A percentile compares a stretch with the other conserved stretches of the same genome.
Evolutionary conservation across 2,329 filamentous ascomycete species (phyloP).

Genomic region (Metarhizium guizhouense): DNA sequence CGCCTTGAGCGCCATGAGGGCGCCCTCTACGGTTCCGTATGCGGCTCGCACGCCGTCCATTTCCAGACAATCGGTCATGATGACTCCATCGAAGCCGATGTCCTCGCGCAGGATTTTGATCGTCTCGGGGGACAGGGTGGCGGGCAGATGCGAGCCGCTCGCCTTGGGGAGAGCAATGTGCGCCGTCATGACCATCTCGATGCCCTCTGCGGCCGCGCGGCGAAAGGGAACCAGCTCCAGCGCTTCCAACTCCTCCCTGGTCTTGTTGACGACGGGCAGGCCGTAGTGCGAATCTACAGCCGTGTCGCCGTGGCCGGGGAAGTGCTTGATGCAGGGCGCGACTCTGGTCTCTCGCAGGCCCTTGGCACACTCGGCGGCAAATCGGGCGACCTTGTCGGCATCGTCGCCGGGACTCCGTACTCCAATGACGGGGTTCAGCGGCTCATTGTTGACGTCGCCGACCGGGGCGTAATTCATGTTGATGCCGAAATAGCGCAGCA

Average conservation of each 20-base stretch:
- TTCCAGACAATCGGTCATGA: slow-evolving; percentile 18
- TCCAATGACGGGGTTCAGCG: slow-evolving; percentile 17
- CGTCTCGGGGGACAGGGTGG: slow-evolving; percentile 15
- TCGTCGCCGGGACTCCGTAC: slow-evolving; percentile 17
- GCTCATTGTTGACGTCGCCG: slow-evolving; percentile 17
- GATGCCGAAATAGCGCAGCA: slow-evolving; percentile 17
- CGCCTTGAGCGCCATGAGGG: slow-evolving; percentile 16
- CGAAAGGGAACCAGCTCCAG: slow-evolving; percentile 15
- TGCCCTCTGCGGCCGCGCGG: slow-evolving; percentile 10
- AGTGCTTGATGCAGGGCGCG: slow-evolving; percentile 18
- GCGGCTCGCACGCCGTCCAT: slow-evolving; percentile 18
- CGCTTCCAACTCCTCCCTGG: slow-evolving; percentile 11
- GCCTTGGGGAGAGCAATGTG: slow-evolving; percentile 17
- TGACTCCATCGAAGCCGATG: slow-evolving; percentile 12
- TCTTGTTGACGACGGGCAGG: slow-evolving; percentile 16
- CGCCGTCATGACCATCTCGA: slow-evolving; percentile 20
- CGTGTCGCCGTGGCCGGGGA: slow-evolving; percentile 18
- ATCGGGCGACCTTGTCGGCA: slow-evolving; percentile 11
- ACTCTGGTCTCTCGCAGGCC: slow-evolving; percentile 12
- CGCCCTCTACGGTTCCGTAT: slow-evolving; percentile 15
- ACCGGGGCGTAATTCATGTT: slow-evolving; percentile 20
- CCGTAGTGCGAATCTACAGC: slow-evolving; percentile 18
- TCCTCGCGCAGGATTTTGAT: slow-evolving; percentile 15
- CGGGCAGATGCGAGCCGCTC: slow-evolving; percentile 10
- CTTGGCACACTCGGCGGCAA: slow-evolving; percentile 12